Evolutionary conservation across 129 eudicot genomes (phyloP).

Genomic region (Erigeron canadensis): DNA sequence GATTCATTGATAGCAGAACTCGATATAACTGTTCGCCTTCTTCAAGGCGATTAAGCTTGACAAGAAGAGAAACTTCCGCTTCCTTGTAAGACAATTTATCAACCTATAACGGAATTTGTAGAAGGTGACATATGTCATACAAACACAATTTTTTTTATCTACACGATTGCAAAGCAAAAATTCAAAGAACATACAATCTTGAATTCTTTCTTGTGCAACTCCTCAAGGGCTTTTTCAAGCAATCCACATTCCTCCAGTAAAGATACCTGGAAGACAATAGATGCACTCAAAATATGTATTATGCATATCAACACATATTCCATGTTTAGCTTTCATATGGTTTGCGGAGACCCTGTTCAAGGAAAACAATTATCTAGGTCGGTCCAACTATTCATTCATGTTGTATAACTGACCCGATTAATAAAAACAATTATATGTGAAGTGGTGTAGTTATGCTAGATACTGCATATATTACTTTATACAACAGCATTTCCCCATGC

Average conservation of each 20-base stretch:
- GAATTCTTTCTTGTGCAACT: conserved; percentile 65
- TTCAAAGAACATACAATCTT: conserved; percentile 66
- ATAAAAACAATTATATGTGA: neutral
- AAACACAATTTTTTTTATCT: conserved; percentile 1
- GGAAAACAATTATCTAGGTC: neutral
- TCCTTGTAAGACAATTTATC: conserved; percentile 70
- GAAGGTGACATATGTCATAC: conserved; percentile 11
- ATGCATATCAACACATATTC: conserved; percentile 6
- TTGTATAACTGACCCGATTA: neutral
- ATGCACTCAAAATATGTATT: conserved; percentile 9
- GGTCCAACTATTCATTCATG: neutral
- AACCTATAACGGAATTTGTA: conserved; percentile 35
- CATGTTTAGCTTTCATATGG: neutral
- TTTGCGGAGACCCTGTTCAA: conserved; percentile 13
- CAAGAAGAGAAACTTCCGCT: conserved; percentile 72
- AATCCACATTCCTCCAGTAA: conserved; percentile 83
- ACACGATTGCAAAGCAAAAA: conserved; percentile 1
- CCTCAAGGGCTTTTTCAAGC: conserved; percentile 72
- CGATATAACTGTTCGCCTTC: conserved; percentile 65
- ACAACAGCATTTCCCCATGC: conserved; percentile 93
- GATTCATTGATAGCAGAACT: conserved; percentile 68
- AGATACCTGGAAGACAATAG: conserved; percentile 56
- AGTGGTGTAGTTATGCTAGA: neutral
- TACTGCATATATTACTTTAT: conserved; percentile 55
- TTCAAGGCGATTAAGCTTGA: conserved; percentile 54